These are phyloP conservation scores for Cyclospora cayetanensis DNA, from an alignment of 169 alveolate genomes.

Conservation along the genomic window DNA sequence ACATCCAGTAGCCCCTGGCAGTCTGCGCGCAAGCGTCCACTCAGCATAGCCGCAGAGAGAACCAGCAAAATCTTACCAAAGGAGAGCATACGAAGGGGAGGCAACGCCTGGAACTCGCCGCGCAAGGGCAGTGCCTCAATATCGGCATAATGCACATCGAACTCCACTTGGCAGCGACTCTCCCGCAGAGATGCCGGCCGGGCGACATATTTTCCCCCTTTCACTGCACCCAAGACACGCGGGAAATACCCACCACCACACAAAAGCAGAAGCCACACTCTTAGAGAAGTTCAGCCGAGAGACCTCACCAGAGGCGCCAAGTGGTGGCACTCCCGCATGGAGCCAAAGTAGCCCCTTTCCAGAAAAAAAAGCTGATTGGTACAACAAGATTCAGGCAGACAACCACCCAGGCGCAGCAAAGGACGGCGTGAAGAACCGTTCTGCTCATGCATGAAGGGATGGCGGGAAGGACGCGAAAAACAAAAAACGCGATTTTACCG, in stretches of 20 bases:
- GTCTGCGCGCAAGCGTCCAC: too few species aligned
- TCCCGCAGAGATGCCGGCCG: constrained; percentile 55
- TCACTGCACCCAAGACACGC: constrained; percentile 52
- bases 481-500: too few species aligned
- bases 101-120: constrained; percentile 93
- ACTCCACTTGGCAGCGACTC: constrained; percentile 90
- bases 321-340: too few species aligned
- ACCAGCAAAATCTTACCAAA: constrained; percentile 83
- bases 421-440: too few species aligned
- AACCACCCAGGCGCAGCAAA: too few species aligned
- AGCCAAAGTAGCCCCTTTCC: too few species aligned
- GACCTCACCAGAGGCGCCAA: too few species aligned
- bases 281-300: neutral
- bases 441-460: too few species aligned
- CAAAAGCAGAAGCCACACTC: neutral
- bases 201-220: constrained; percentile 44
- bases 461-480: too few species aligned
- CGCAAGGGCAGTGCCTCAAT: constrained; percentile 85
- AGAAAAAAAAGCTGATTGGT: too few species aligned
- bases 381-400: too few species aligned
- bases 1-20: neutral
- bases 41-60: neutral
- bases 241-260: too few species aligned
- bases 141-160: constrained; percentile 84
- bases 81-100: constrained; percentile 96